These are phyloP conservation scores for Syzygium aqueum DNA, from an alignment of 345 rosid species.

Conservation along the genomic window DNA sequence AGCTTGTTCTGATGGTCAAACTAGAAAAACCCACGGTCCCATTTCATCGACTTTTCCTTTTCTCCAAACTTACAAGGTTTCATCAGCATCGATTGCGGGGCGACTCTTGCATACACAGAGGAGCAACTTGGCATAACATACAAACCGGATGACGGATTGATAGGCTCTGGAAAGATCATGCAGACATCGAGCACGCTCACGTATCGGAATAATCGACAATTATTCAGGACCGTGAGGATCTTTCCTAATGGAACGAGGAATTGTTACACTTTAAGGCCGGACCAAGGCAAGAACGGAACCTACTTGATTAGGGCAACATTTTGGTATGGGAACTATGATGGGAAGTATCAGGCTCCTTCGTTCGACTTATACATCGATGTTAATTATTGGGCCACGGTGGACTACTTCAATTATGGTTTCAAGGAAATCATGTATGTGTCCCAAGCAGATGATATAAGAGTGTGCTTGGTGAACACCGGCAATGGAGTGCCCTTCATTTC, in stretches of 20 bases:
- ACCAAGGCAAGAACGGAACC: not conserved
- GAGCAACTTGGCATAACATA: not conserved
- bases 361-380: not conserved
- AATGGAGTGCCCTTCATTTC: not conserved
- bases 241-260: constrained; percentile 5
- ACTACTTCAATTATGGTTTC: not conserved
- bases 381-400: not conserved
- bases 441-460: not conserved
- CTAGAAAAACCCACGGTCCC: not conserved
- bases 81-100: constrained; percentile 22
- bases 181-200: not conserved
- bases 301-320: not conserved
- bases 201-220: not conserved
- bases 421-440: not conserved
- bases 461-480: not conserved
- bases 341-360: not conserved
- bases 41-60: not conserved
- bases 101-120: not conserved
- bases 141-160: not conserved
- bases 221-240: not conserved
- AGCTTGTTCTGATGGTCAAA: not conserved
- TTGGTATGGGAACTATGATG: not conserved
- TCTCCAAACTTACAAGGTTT: not conserved
- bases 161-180: constrained; percentile 1
- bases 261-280: not conserved